Conservation (phyloP, 108 stramenopile genomes). For the Nitzschia sp. region DNA sequence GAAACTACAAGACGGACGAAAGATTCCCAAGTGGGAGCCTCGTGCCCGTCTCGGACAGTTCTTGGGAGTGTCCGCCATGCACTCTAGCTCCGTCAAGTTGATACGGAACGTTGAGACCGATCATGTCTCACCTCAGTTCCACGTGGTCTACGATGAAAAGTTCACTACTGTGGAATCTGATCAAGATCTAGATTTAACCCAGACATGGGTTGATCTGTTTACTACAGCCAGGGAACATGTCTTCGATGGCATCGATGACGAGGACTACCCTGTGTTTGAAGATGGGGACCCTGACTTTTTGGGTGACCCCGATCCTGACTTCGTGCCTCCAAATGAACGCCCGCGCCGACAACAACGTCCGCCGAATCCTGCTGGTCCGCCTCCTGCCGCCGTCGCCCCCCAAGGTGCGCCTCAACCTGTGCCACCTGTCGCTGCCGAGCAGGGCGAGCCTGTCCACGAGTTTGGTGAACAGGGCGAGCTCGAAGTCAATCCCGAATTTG, state of each 20-base stretch:
- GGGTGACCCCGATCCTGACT: background rate
- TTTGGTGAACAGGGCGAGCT: no score
- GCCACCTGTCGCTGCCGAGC: no score
- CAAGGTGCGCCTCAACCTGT: no score
- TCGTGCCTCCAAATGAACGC: background rate
- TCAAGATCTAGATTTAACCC: background rate
- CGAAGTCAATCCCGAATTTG: no score
- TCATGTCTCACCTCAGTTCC: constrained; percentile 46
- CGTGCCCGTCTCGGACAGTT: constrained; percentile 39
- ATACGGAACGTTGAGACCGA: constrained; percentile 42
- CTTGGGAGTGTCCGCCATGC: constrained; percentile 38
- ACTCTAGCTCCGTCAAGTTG: constrained; percentile 39
- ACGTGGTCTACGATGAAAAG: constrained; percentile 57
- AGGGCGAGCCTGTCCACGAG: no score
- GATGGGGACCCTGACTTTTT: background rate
- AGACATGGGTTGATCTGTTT: constrained; percentile 18
- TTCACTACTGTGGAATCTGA: constrained; percentile 36
- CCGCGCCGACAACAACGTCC: no score
- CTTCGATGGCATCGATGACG: constrained; percentile 6
- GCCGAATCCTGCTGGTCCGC: no score
- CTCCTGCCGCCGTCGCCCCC: no score
- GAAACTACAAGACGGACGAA: constrained; percentile 39
- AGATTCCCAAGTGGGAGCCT: constrained; percentile 41
- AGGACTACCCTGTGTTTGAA: background rate
- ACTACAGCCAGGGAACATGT: background rate